These are phyloP conservation scores for Gynostemma pentaphyllum DNA, from an alignment of 306 rosid species.

Conservation along the genomic window DNA sequence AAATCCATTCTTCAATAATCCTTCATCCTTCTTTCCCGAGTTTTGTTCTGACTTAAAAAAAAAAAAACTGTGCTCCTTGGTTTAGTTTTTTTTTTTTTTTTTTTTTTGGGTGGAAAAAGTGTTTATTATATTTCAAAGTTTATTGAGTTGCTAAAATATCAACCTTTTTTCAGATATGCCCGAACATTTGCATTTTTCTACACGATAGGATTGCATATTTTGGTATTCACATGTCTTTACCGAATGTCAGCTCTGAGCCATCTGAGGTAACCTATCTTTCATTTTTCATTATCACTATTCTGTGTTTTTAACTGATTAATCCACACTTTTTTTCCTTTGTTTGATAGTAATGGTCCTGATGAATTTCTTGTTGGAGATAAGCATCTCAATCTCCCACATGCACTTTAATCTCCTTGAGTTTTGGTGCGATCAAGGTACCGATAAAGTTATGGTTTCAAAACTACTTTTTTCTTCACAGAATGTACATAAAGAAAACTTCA, in stretches of 20 bases:
- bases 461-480: not conserved
- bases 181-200: slow-evolving; percentile 93
- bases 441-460: not conserved
- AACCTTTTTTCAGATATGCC: slow-evolving; percentile 52
- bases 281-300: not conserved
- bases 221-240: slow-evolving; percentile 91
- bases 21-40: not conserved
- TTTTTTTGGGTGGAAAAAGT: not conserved
- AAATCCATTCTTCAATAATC: not conserved
- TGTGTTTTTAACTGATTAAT: not conserved
- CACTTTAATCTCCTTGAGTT: slow-evolving; percentile 18
- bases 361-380: slow-evolving; percentile 40
- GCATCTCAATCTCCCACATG: slow-evolving; percentile 47
- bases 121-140: not conserved
- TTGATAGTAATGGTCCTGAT: slow-evolving; percentile 64
- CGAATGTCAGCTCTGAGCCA: slow-evolving; percentile 93
- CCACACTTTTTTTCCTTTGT: not conserved
- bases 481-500: slow-evolving; percentile 1
- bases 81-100: not conserved
- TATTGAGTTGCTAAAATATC: not conserved
- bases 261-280: slow-evolving; percentile 42
- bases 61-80: not conserved
- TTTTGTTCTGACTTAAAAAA: not conserved
- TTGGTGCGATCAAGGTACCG: not conserved
- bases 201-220: slow-evolving; percentile 79